Base-by-base conservation (phyloP, 176 grass and related monocot genomes). In the Tillandsia fasciculata region DNA sequence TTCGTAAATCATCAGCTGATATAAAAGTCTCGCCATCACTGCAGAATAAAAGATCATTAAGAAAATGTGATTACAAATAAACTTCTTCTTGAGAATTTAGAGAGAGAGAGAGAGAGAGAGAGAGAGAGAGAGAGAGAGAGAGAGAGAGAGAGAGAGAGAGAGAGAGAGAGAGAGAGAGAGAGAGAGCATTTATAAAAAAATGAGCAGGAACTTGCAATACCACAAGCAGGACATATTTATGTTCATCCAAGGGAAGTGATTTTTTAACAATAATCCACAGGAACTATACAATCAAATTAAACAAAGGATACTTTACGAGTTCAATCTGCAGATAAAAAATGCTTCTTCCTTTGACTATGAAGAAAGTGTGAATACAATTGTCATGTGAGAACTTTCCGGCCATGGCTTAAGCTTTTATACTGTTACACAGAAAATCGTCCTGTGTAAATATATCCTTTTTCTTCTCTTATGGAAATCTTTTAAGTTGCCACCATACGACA, bases 1-100 rank as follows among this genome's bases (percentile, higher is more conserved):
- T 85, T 20, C 91, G 84, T 71, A 96, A 90, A 81, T 96, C 87
- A 51, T 96, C 91, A 65, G 87, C 87, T 65, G 91, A 96, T 84
- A 96, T 87, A 79, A 90, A 96, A 63, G 91, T 96, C 58, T 96
- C 91, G 26, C 81, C 87, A 65, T 96, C 87, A 50, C 86, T 89
- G 82, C 27, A 3, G 53, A 73, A 88, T 26, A 18, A 82, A 72
- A 57, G 65, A 69, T 53, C 13, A 10, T 80, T 27, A 81, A 49
- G 77, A 84, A 10, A 86, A 71, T 74, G 77, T 72, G 52, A 89
- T 58, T 20, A 26, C 56, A 61, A 23, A 61, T 14, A 23, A 23
- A 22, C n/a, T 10, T 2, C 10, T 15, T 61, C 56, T 61, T 61
- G 6, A 61, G 17, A 9, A n/a, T 18, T 22, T 61, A 20, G 22